These are phyloP conservation scores for Peterozyma xylosa DNA, from an alignment of 805 yeast species.

Conservation along the genomic window DNA sequence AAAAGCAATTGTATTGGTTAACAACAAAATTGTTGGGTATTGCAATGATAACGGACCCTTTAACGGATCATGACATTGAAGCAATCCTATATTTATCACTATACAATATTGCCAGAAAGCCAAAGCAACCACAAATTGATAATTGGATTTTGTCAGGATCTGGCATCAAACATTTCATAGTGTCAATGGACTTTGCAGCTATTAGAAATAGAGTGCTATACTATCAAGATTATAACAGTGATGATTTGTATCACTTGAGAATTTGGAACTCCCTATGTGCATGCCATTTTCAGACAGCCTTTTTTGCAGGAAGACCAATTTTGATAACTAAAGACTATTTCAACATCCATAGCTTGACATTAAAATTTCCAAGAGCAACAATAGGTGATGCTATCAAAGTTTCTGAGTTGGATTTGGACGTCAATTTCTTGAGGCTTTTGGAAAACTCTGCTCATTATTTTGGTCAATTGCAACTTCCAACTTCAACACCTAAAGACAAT, in stretches of 20 bases:
- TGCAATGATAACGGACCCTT: slow-evolving; percentile 41
- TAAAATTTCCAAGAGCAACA: slow-evolving; percentile 41
- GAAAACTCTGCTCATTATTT: slow-evolving; percentile 9
- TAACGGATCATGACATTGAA: slow-evolving; percentile 54
- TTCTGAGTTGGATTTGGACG: slow-evolving; percentile 37
- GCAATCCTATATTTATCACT: slow-evolving; percentile 48
- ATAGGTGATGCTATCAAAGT: slow-evolving; percentile 49
- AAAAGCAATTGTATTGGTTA: slow-evolving; percentile 36
- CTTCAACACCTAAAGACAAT: background rate
- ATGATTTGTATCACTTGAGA: slow-evolving; percentile 45
- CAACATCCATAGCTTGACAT: slow-evolving; percentile 33
- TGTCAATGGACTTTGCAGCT: slow-evolving; percentile 35
- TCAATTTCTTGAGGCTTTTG: slow-evolving; percentile 14
- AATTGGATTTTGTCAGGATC: slow-evolving; percentile 44
- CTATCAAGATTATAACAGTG: slow-evolving; percentile 15
- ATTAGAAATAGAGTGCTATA: slow-evolving; percentile 29
- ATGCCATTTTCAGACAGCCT: slow-evolving; percentile 41
- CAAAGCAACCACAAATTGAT: slow-evolving; percentile 44
- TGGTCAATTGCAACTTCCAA: background rate
- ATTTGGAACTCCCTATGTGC: slow-evolving; percentile 46
- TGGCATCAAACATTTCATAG: slow-evolving; percentile 41
- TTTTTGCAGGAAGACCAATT: slow-evolving; percentile 42
- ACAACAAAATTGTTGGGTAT: slow-evolving; percentile 42
- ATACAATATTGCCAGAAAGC: slow-evolving; percentile 47
- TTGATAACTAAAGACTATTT: slow-evolving; percentile 29